Base-by-base conservation (phyloP, 2,329 filamentous ascomycete genomes). In the Colletotrichum tamarilloi region DNA sequence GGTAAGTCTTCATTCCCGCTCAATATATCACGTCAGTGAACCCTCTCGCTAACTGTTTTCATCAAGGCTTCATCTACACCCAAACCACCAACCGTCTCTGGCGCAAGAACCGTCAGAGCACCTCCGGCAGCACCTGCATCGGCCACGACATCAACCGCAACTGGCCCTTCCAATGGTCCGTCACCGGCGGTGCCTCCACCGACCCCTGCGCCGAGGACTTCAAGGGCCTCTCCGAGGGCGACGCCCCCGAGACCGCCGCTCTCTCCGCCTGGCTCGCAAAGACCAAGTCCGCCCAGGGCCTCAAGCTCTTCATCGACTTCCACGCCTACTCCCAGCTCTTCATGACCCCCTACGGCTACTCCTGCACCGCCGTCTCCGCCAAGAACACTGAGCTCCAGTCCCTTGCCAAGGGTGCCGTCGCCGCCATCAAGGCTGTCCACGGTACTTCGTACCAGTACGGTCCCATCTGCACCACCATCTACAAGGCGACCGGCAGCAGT, bases 401-500 rank as follows among this genome's bases (percentile, higher is more conserved):
- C 1, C 84, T 92, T 0, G 87, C 88, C 3, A 77, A 78, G 16
- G 84, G 84, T 7, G 84, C 85, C 6, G 85, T 87, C 19, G 82
- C 84, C 2, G 90, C 89, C 26, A 88, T 92, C 77, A 81, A 77
- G 26, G 76, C 77, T 1, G 81, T 85, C 19, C 81, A 86, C 67
- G 85, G 85, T 26, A 79, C 80, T 11, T 67, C 68, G 3, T 87
- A 84, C 76, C 64, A 78, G 16, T 83, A 86, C 58, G 87, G 88
- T 0, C 87, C 89, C 2, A 88, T 90, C 74, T 92, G 91, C 80
- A 81, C 81, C 55, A 92, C 89, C 35, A 90, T 92, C 75, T 92
- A 92, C 80, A 85, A 88, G 75, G 88, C 89, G 0, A 82, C 83
- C 0, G 86, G 85, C 26, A 83, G 78, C 67, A 85, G 82, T 58